Evolutionary conservation across 129 eudicot genomes (phyloP), one percentile per base, ranked within the genome.

Genomic region (Erigeron canadensis): DNA sequence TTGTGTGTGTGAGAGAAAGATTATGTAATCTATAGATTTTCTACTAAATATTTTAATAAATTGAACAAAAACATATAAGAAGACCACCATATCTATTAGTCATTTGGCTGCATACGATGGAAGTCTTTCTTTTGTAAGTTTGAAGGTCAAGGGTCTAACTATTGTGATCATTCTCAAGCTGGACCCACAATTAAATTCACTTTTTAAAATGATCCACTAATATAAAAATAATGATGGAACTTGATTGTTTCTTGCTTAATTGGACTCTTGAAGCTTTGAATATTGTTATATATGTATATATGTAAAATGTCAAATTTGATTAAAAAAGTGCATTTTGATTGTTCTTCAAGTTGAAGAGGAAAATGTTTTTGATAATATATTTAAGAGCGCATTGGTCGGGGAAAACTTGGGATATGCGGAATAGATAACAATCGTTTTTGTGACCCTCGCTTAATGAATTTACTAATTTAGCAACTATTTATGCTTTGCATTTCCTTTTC

Each of bases 401-500:
- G 40, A 16, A 11, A 72, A 73, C 53, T 67, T 67, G 51, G 58
- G 58, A 65, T 76, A 22, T 15, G 57, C 50, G 34, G 46, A 68
- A 62, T 74, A 38, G 79, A 45, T 54, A 15, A 69, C 59, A 43
- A 69, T 13, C 45, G 10, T 3, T 59, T 43, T 51, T 47, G 34
- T 37, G 60, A 22, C 59, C 39, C 58, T 61, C 40, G 78, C 71
- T 51, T 55, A 4, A 56, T 54, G 38, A 44, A 53, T 64, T 70
- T 23, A 57, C 48, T 66, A 23, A 68, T 65, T 74, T 70, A 46
- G 64, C 57, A 81, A 71, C 65, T 63, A 46, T 64, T 69, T 46
- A 45, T 65, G 63, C 64, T 76, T 77, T 65, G 67, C 5, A 37
- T 76, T 41, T 70, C 43, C 38, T 72, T 75, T 80, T 66, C 71